phyloP scores from a whole-genome alignment of 129 eudicot genomes.

The Silybum marianum region DNA sequence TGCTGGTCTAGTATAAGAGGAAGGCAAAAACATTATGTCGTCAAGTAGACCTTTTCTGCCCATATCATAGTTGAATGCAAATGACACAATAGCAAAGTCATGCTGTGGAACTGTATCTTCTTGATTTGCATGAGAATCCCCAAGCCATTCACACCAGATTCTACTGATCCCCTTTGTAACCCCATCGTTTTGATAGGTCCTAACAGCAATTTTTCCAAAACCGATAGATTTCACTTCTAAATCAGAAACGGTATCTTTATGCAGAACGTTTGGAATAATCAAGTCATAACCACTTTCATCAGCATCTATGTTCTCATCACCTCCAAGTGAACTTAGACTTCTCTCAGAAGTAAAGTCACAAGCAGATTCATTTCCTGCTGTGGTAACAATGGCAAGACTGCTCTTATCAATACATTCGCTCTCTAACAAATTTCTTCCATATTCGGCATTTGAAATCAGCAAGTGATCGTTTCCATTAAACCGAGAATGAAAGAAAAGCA shows the following conservation, averaged over 20 bases:
- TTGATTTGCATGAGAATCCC: constrained; percentile 33
- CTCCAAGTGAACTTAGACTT: constrained; percentile 20
- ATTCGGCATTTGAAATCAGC: constrained; percentile 14
- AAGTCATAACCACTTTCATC: constrained; percentile 28
- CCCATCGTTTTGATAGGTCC: constrained; percentile 49
- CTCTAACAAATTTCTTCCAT: constrained; percentile 17
- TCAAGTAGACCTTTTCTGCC: constrained; percentile 56
- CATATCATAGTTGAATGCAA: constrained; percentile 60
- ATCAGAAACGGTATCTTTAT: constrained; percentile 56
- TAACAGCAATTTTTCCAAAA: constrained; percentile 62
- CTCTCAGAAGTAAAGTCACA: constrained; percentile 18
- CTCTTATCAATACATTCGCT: constrained; percentile 21
- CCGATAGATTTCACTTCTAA: constrained; percentile 59
- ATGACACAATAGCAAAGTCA: constrained; percentile 73
- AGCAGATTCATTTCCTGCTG: background rate
- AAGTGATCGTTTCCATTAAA: constrained; percentile 30
- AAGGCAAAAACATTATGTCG: constrained; percentile 42
- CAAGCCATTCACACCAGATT: constrained; percentile 95
- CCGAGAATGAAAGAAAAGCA: constrained; percentile 59
- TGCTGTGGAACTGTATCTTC: constrained; percentile 35
- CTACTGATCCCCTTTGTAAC: constrained; percentile 38
- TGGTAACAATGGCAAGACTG: constrained; percentile 58
- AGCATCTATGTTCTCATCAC: constrained; percentile 17
- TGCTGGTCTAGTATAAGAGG: constrained; percentile 11
- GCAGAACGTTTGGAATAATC: constrained; percentile 61